A percentile compares a stretch with the other conserved stretches of the same genome.
Conservation (phyloP, 73 alveolate genomes). For the Paramecium octaurelia region DNA sequence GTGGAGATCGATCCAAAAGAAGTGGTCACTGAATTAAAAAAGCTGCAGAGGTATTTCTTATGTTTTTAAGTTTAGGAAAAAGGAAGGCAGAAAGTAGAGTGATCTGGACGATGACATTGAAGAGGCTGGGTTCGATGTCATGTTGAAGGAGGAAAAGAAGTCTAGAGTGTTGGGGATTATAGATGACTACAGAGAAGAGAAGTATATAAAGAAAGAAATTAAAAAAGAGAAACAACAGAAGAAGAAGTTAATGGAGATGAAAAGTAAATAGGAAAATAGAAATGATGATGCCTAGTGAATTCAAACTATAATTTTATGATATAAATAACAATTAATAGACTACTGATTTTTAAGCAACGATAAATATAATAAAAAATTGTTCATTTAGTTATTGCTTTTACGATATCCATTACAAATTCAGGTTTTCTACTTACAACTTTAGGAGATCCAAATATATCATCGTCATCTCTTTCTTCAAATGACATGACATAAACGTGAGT, state of each 20-base stretch:
- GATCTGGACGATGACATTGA: not conserved
- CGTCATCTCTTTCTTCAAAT: constrained; percentile 33
- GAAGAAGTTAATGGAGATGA: not conserved
- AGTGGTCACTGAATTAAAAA: not conserved
- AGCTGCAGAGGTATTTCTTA: not conserved
- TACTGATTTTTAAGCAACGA: not conserved
- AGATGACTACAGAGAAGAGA: constrained; percentile 5
- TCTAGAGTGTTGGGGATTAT: not conserved
- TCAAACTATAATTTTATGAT: not conserved
- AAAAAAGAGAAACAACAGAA: not conserved
- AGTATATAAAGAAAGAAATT: not conserved
- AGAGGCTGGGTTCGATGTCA: not conserved
- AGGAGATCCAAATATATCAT: constrained; percentile 19
- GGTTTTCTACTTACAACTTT: not conserved
- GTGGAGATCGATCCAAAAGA: not conserved
- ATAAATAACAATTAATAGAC: not conserved
- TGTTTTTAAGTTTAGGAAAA: not conserved
- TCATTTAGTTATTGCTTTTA: not conserved
- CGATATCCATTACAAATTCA: not conserved
- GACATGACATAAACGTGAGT: constrained; percentile 46
- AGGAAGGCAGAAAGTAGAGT: not conserved
- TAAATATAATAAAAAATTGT: not conserved
- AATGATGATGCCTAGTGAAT: not conserved
- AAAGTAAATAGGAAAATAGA: not conserved
- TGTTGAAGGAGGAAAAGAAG: not conserved